Evolutionary conservation across 1,284 basidiomycete genomes (phyloP), one percentile per base, ranked within the genome.

Genomic region (Sporisorium sorghi): DNA sequence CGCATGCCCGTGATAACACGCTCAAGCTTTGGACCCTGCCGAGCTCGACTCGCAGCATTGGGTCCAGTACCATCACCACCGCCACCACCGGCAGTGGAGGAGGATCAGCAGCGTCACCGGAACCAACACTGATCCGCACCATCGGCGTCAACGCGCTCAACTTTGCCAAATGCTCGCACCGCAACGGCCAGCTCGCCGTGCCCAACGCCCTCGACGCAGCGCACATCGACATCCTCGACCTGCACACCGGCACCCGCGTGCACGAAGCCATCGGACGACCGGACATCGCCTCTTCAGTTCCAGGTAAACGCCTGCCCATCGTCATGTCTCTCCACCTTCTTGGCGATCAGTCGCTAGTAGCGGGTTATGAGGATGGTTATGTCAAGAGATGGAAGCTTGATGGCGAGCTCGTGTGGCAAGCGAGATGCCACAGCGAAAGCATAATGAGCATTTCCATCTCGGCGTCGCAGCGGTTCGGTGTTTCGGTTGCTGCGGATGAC

Each of bases 1-100:
- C 92, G 92, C 94, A 95, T 82, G 92, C 90, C 15, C 86, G 93
- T 63, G 94, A 96, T 82, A 93, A 95, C 83, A 92, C 91, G 78
- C 82, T 92, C 32, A 89, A 91, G 74, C 86, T 92, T 5, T 91
- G 91, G 91, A 46, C 15, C 7, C 54, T 58, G 10, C 55, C 54
- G 7, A 3, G 9, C 14, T 14, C 46, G 1, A 17, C 39, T 10
- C 40, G 28, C 1, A 21, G 24, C 0, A 9, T 62, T 1, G 55
- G 58, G 9, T 35, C 44, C 8, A 39, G 35, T 11, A 35, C 15
- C 10, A 24, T 61, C 21, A 63, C 33, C 6, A 32, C 11, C 30
- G 30, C 30, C 30, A 32, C 5, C 30, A 32, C 30, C 30, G 30
- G 30, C 30, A 32, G 5, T 14, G 3, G 40, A 9, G 10, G 33